These are phyloP conservation scores for Venturia oleaginea DNA, from an alignment of 2,329 filamentous ascomycete species.

Conservation along the genomic window DNA sequence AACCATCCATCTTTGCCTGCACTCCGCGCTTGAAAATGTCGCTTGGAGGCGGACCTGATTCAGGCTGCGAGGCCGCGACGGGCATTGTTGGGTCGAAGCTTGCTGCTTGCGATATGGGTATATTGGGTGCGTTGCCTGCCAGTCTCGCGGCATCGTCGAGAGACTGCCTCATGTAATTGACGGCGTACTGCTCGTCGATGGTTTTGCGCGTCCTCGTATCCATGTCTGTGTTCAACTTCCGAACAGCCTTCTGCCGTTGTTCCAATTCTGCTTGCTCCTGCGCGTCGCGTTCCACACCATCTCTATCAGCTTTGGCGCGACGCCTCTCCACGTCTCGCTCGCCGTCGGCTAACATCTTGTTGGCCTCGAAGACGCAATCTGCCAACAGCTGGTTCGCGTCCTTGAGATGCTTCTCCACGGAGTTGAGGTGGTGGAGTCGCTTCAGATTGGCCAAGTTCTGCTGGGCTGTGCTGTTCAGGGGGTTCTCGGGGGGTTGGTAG, in stretches of 20 bases:
- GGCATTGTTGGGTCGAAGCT: constrained; percentile 8
- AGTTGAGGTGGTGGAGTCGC: neutral
- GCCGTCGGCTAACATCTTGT: neutral
- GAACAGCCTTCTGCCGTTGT: constrained; percentile 2
- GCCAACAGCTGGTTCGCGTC: constrained; percentile 3
- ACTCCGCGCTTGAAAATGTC: constrained; percentile 28
- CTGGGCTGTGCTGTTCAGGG: neutral
- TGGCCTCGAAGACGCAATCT: constrained; percentile 8
- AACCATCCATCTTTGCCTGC: constrained; percentile 34
- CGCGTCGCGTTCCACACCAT: neutral
- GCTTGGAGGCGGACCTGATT: neutral
- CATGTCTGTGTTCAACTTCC: constrained; percentile 8
- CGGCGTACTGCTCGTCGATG: constrained; percentile 12
- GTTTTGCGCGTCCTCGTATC: constrained; percentile 9
- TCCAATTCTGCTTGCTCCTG: constrained; percentile 9
- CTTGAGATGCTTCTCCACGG: constrained; percentile 9
- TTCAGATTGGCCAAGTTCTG: neutral
- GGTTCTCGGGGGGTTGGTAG: constrained; percentile 4
- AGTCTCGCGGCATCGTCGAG: neutral
- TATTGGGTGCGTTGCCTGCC: neutral
- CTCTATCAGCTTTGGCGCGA: neutral
- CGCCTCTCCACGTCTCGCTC: neutral
- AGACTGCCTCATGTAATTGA: neutral
- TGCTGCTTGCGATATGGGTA: neutral
- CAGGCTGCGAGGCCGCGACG: constrained; percentile 22